Percentiles rank a stretch among this genome's conserved stretches.
Conservation (phyloP, 106 monocot species). For the Acorus calamus region DNA sequence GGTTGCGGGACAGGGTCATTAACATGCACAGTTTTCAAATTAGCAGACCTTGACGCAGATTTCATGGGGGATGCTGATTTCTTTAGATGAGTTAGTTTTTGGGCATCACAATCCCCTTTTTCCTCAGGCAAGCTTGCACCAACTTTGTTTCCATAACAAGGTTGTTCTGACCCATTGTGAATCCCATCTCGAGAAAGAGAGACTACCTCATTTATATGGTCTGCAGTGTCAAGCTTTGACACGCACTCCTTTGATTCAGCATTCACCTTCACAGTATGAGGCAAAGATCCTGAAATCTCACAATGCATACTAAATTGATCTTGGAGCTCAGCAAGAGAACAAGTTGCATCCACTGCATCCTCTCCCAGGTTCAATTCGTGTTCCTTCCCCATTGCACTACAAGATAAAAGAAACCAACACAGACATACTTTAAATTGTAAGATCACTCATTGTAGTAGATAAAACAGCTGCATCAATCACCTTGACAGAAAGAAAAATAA, state of each 20-base stretch:
- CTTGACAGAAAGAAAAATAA: no score
- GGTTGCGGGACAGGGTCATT: slow-evolving; percentile 25
- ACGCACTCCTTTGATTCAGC: no score
- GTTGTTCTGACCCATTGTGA: background rate
- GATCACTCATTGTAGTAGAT: no score
- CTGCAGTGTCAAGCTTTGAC: no score
- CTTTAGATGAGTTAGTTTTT: slow-evolving; percentile 6
- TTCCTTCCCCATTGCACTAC: slow-evolving; percentile 23
- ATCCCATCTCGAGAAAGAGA: no score
- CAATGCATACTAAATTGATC: no score
- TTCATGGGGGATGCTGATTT: slow-evolving; percentile 15
- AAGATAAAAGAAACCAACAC: background rate
- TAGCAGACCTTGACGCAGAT: slow-evolving; percentile 10
- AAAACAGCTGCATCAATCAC: no score
- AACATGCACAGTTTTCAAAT: slow-evolving; percentile 9
- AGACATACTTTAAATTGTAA: no score
- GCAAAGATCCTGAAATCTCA: no score
- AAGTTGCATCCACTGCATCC: slow-evolving; percentile 17
- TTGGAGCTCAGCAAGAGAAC: slow-evolving; percentile 4
- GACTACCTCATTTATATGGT: no score
- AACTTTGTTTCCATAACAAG: slow-evolving; percentile 6
- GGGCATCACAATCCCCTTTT: slow-evolving; percentile 4
- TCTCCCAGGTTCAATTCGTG: slow-evolving; percentile 8
- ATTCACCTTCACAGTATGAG: no score
- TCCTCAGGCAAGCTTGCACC: slow-evolving; percentile 11